Evolutionary conservation across 805 yeast species (phyloP).

Genomic region (Cyberlindnera mississippiensis): DNA sequence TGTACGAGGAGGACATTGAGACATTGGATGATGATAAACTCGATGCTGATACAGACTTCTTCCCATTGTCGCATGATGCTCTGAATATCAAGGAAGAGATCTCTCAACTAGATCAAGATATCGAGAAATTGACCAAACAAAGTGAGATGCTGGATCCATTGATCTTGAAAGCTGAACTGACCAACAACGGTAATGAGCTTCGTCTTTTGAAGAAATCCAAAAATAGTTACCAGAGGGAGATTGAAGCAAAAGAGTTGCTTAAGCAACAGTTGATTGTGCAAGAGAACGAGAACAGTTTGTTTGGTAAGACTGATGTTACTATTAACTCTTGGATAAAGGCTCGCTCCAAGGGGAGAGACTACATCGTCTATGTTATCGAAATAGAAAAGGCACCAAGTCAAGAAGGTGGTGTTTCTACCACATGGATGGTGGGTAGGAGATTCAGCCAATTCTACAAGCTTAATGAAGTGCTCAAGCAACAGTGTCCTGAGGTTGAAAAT

Average conservation of each 20-base stretch:
- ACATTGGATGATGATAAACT: constrained; percentile 23
- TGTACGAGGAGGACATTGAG: constrained; percentile 23
- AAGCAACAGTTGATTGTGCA: constrained; percentile 80
- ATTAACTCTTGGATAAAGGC: constrained; percentile 48
- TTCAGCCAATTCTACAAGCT: constrained; percentile 78
- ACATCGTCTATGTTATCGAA: constrained; percentile 69
- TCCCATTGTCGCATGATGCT: constrained; percentile 66
- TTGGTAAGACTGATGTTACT: constrained; percentile 54
- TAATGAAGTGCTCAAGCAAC: constrained; percentile 55
- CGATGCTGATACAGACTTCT: constrained; percentile 34
- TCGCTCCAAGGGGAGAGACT: constrained; percentile 53
- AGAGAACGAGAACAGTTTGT: constrained; percentile 75
- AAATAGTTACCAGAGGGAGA: constrained; percentile 62
- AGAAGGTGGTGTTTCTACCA: constrained; percentile 51
- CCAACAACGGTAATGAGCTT: constrained; percentile 68
- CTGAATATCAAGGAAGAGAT: constrained; percentile 66
- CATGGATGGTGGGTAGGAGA: constrained; percentile 90
- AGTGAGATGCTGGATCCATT: constrained; percentile 61
- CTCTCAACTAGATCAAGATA: constrained; percentile 49
- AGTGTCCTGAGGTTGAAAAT: constrained; percentile 48
- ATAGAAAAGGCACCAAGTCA: constrained; percentile 49
- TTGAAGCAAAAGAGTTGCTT: constrained; percentile 68
- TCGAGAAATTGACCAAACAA: constrained; percentile 58
- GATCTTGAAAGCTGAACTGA: constrained; percentile 76
- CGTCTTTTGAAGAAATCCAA: constrained; percentile 66